Evolutionary conservation across 2,329 filamentous ascomycete species (phyloP), one percentile per base, ranked within the genome.

Genomic region (Penicillium sclerotiorum): DNA sequence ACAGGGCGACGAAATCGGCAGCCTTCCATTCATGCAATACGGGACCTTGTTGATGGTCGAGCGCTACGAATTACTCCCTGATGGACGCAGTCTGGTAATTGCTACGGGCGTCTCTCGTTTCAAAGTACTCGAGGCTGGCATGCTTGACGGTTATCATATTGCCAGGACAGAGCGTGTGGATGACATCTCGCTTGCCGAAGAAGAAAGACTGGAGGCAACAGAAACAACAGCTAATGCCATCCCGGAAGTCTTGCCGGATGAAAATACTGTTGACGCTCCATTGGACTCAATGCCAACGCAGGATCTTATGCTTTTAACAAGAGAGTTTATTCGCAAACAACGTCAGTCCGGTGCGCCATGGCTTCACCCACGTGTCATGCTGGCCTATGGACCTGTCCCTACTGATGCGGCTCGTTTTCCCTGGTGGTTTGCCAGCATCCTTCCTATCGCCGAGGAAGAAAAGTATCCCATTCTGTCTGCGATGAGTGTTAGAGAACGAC

Each of bases 351-450:
- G 86, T 50, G 87, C 86, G 0, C 80, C 82, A 0, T 95, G 90
- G 90, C 75, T 95, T 22, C 83, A 88, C 47, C 80, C 85, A 33
- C 82, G 86, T 8, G 85, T 92, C 27, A 74, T 92, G 23, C 74
- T 83, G 25, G 84, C 88, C 5, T 94, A 93, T 57, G 91, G 91
- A 11, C 83, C 88, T 50, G 87, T 86, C 17, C 91, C 90, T 0
- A 77, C 82, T 13, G 89, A 95, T 62, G 85, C 90, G 1, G 85
- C 85, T 3, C 69, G 83, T 1, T 94, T 96, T 58, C 89, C 91
- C 0, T 96, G 91, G 80, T 96, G 92, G 92, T 87, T 96, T 58
- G 91, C 88, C 8, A 89, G 84, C 63, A 85, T 94, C 17, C 71
- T 95, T 11, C 90, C 90, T 0, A 84, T 94, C 30, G 80, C 82